Base-by-base conservation (phyloP, 345 rosid genomes). In the Noccaea caerulescens region DNA sequence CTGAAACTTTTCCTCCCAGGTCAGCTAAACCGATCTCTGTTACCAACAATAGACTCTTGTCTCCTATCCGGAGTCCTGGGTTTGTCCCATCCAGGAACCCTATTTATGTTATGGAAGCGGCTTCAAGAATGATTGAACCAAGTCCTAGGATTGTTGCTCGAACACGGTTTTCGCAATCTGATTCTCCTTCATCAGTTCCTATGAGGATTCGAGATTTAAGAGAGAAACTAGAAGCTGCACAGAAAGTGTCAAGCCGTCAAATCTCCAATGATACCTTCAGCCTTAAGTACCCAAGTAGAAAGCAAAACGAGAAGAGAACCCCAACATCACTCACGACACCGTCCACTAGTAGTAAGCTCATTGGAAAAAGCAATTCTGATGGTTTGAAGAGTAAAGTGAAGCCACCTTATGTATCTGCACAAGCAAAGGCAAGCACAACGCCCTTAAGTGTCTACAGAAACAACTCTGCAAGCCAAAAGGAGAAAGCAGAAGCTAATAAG, bases 91-190 rank as follows among this genome's bases (percentile, higher is more conserved):
- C 73, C 42, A 87, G 79, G 71, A 83, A 85, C 73, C 84, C 79
- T 16, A 79, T 81, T 68, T 83, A 84, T 72, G 80, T 91, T 63
- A 80, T 85, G 83, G 96, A 89, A 87, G 89, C 86, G 10, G 89
- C 96, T 74, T 82, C 96, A 53, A 87, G 84, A 80, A 89, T 94
- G 47, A 87, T 87, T n/a, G 92, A 86, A 43, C 86, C 86, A 43
- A 84, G 87, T 79, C 88, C 96, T 36, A 79, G 69, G 72, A 69
- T 69, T 61, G 66, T 72, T 72, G 49, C 72, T n/a, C 82, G 73
- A 54, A 61, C 68, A 47, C 82, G 78, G 79, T 76, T 77, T 50
- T 72, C 89, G 13, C 80, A 78, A 6, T 74, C 78, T 39, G 79
- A 75, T 30, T 80, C 87, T 45, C 52, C 88, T 36, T 64, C 91